Percentiles rank a stretch among this genome's conserved stretches.
These are phyloP conservation scores for Termitomyces heimii DNA, from an alignment of 768 basidiomycete genomes.

Conservation along the genomic window DNA sequence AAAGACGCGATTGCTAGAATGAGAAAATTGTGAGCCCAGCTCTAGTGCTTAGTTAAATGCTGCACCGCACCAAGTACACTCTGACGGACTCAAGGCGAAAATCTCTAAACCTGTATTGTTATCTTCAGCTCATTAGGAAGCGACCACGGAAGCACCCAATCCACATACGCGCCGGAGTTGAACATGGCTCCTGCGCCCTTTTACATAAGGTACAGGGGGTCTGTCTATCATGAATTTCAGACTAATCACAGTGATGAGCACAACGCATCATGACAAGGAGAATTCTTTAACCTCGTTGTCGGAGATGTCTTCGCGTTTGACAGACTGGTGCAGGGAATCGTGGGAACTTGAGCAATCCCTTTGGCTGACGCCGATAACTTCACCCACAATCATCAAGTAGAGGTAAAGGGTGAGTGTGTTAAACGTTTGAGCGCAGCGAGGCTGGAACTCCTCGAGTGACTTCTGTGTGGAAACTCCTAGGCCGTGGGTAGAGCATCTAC, in stretches of 20 bases:
- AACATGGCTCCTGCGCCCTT: conserved; percentile 4
- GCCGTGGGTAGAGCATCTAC: neutral
- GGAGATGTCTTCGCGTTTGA: neutral
- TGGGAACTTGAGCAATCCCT: neutral
- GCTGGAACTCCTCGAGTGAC: neutral
- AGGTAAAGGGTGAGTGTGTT: neutral
- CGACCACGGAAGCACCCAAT: neutral
- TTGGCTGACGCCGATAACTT: neutral
- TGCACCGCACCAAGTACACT: conserved; percentile 15
- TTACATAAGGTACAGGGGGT: conserved; percentile 5
- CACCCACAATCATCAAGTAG: neutral
- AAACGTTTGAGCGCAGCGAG: neutral
- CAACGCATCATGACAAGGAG: neutral
- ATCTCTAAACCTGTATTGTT: neutral
- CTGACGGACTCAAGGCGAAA: conserved; percentile 1
- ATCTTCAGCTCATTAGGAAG: neutral
- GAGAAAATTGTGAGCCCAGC: neutral
- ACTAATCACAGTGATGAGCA: conserved; percentile 1
- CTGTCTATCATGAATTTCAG: conserved; percentile 5
- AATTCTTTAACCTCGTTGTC: neutral
- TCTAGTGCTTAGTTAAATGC: neutral
- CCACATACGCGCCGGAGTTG: conserved; percentile 2
- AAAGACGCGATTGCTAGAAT: conserved; percentile 24
- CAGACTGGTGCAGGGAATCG: neutral
- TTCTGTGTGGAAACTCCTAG: neutral